These are phyloP conservation scores for Tilletia indica DNA, from an alignment of 1,284 basidiomycete species.

Conservation along the genomic window DNA sequence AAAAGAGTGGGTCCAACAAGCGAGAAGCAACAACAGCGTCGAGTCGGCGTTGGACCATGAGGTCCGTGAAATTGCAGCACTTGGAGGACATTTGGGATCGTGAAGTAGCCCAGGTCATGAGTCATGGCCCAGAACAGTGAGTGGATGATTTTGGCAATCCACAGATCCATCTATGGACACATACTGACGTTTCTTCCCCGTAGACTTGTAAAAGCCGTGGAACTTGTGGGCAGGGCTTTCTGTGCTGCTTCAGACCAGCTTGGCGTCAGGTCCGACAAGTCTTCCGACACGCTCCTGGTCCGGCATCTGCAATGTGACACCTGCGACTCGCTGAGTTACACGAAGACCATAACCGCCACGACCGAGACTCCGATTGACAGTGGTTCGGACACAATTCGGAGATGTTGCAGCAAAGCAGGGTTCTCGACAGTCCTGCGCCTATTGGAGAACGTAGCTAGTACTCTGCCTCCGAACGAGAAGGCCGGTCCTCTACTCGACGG, in stretches of 20 bases:
- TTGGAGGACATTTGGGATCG: background rate
- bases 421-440: conserved; percentile 9
- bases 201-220: background rate
- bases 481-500: conserved; percentile 10
- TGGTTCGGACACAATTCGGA: conserved; percentile 2
- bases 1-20: too few species aligned
- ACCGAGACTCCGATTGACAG: background rate
- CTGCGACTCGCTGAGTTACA: conserved; percentile 3
- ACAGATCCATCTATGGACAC: background rate
- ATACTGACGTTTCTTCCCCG: background rate
- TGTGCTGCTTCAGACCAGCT: background rate
- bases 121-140: conserved; percentile 10
- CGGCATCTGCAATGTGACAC: background rate
- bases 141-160: background rate
- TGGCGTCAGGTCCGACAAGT: background rate
- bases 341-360: background rate
- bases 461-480: conserved; percentile 4
- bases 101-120: background rate
- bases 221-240: conserved; percentile 7
- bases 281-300: background rate
- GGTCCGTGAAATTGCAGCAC: background rate
- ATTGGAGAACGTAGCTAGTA: conserved; percentile 13
- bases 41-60: too few species aligned
- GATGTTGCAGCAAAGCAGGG: conserved; percentile 16
- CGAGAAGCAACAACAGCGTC: too few species aligned